A percentile compares a stretch with the other conserved stretches of the same genome.
Conservation (phyloP, 768 basidiomycete genomes). For the Polyporus arcularius region DNA sequence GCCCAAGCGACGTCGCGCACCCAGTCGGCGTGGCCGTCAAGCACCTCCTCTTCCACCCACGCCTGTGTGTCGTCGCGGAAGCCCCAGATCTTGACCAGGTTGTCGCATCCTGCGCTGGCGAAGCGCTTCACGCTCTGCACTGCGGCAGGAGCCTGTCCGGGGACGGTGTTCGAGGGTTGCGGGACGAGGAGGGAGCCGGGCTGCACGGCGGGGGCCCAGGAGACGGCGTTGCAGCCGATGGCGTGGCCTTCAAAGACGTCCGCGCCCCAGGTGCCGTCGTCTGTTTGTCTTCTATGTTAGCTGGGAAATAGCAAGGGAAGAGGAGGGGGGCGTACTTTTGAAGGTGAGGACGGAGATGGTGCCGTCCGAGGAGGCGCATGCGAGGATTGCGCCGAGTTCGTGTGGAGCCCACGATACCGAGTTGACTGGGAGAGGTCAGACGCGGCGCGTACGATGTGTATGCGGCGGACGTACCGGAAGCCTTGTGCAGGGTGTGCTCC, state of each 20-base stretch:
- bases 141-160: slow-evolving; percentile 43
- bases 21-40: slow-evolving; percentile 96
- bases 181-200: slow-evolving; percentile 84
- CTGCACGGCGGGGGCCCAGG: slow-evolving; percentile 92
- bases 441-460: not conserved
- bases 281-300: slow-evolving; percentile 40
- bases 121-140: slow-evolving; percentile 78
- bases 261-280: slow-evolving; percentile 95
- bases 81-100: slow-evolving; percentile 92
- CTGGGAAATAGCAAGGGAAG: not conserved
- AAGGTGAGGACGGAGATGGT: slow-evolving; percentile 96
- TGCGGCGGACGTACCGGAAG: slow-evolving; percentile 68
- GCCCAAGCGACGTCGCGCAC: slow-evolving; percentile 99
- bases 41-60: slow-evolving; percentile 88
- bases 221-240: slow-evolving; percentile 95
- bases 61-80: slow-evolving; percentile 85
- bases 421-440: slow-evolving; percentile 62
- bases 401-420: slow-evolving; percentile 99
- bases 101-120: slow-evolving; percentile 95
- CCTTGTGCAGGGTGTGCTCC: slow-evolving; percentile 92
- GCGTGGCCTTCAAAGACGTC: slow-evolving; percentile 96
- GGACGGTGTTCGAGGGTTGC: slow-evolving; percentile 49
- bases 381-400: slow-evolving; percentile 94
- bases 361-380: slow-evolving; percentile 96
- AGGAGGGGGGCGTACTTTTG: slow-evolving; percentile 68